Base-by-base conservation (phyloP, 1,139 yeast species). In the Maudiozyma humilis region DNA sequence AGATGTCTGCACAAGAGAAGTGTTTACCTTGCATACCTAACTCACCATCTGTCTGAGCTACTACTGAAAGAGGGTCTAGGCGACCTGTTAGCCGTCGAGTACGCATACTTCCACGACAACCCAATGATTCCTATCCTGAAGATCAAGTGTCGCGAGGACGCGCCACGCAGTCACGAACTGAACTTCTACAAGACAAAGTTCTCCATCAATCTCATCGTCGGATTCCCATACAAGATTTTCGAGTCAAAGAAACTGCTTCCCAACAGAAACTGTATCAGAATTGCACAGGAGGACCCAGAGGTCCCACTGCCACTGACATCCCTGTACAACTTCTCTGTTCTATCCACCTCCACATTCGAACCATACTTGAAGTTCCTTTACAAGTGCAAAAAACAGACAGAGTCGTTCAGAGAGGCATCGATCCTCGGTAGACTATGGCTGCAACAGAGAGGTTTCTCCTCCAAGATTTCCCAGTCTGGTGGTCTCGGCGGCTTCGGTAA, bases 1-100 rank as follows among this genome's bases (percentile, higher is more conserved):
- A 74, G 97, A 59, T 91, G 94, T 38, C 70, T 87, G 46, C 88
- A 89, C 66, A 91, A 91, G 65, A 75, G 96, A 52, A 81, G 96
- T 3, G 91, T 85, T 53, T 91, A 88, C 59, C 57, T 88, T 47
- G 89, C 95, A 6, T 82, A 80, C 58, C 61, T 89, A 51, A 82
- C 91, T 0, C 80, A 80, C 48, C 72, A 77, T 48, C 68, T 87
- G 51, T 72, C 76, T 39, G 65, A 74, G 0, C 64, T 76, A 39
- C 68, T 83, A 14, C 74, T 75, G 47, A 73, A 74, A 54, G 72
- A 76, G 52, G 70, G 77, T 42, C 71, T 82, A 46, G 56, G 53
- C 33, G 67, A 68, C 23, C 76, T 73, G 54, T 51, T 69, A 38
- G 58, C 62, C 19, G 47, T 86, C 36, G 75, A 78, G 13, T 86